These are phyloP conservation scores for Phaeoacremonium minimum DNA, from an alignment of 2,329 filamentous ascomycete species.

Conservation along the genomic window DNA sequence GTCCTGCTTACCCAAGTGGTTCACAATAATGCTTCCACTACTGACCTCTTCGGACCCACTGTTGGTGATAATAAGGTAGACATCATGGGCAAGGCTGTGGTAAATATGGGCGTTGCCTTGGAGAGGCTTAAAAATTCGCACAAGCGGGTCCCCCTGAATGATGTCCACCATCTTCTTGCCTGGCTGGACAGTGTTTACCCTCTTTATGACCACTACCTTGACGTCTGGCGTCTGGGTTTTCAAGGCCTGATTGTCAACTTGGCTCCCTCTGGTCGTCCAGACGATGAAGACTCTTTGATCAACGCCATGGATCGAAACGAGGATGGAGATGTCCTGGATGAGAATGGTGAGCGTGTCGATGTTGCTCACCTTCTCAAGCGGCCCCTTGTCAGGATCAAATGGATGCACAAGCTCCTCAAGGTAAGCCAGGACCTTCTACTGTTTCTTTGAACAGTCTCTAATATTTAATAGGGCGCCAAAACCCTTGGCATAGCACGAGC, in stretches of 20 bases:
- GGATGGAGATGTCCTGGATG: constrained; percentile 63
- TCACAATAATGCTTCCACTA: constrained; percentile 60
- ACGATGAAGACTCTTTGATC: constrained; percentile 57
- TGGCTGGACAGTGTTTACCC: constrained; percentile 79
- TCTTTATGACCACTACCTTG: constrained; percentile 81
- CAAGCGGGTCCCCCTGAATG: constrained; percentile 70
- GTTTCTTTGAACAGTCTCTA: constrained; percentile 15
- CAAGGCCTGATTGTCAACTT: constrained; percentile 93
- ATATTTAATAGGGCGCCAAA: constrained; percentile 49
- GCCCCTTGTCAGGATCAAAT: constrained; percentile 82
- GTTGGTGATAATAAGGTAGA: constrained; percentile 48
- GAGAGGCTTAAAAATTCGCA: constrained; percentile 81
- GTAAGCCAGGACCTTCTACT: constrained; percentile 30
- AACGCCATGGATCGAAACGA: constrained; percentile 57
- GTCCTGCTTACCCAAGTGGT: constrained; percentile 84
- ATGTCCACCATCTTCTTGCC: constrained; percentile 65
- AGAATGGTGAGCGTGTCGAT: constrained; percentile 84
- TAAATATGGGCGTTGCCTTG: constrained; percentile 88
- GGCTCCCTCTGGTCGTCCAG: constrained; percentile 57
- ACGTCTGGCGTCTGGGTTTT: constrained; percentile 88
- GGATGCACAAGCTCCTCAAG: constrained; percentile 79
- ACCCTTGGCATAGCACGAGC: constrained; percentile 46
- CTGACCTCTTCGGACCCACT: constrained; percentile 63
- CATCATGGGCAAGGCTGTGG: constrained; percentile 75
- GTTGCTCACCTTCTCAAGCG: constrained; percentile 90